Evolutionary conservation across 148 eudicot species (phyloP).

Genomic region (Hydrangea macrophylla): DNA sequence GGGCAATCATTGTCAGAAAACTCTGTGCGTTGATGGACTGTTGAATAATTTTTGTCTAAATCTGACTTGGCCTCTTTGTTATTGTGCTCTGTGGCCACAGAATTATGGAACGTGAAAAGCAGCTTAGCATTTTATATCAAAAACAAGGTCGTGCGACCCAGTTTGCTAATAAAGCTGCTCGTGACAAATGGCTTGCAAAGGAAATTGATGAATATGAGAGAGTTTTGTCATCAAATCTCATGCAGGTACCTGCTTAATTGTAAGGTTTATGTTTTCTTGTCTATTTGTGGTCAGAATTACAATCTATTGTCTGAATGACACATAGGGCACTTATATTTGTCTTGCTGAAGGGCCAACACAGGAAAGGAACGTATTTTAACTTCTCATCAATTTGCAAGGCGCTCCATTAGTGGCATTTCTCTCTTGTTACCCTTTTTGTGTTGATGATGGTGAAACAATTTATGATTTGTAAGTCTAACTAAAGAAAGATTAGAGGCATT

Average conservation of each 20-base stretch:
- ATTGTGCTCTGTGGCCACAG: conserved; percentile 34
- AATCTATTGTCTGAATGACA: no score
- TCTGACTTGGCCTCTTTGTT: not conserved
- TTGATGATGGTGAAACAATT: no score
- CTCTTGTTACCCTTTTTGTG: no score
- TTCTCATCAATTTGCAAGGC: not conserved
- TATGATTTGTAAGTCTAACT: no score
- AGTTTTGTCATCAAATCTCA: conserved; percentile 55
- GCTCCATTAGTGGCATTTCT: not conserved
- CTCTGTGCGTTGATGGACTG: no score
- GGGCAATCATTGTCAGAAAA: not conserved
- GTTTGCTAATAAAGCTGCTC: conserved; percentile 82
- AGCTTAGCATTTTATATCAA: conserved; percentile 93
- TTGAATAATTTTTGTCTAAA: no score
- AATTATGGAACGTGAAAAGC: conserved; percentile 91
- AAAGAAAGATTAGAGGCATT: no score
- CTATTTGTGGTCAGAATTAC: not conserved
- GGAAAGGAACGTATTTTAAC: not conserved
- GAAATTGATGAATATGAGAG: conserved; percentile 79
- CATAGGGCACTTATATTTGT: not conserved
- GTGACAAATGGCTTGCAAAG: conserved; percentile 85
- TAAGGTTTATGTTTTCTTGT: no score
- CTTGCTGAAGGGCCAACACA: not conserved
- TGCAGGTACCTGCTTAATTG: conserved; percentile 61
- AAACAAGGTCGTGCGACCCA: conserved; percentile 98